Conservation (phyloP, 257 asterid genomes). For the Forsythia suspensa region DNA sequence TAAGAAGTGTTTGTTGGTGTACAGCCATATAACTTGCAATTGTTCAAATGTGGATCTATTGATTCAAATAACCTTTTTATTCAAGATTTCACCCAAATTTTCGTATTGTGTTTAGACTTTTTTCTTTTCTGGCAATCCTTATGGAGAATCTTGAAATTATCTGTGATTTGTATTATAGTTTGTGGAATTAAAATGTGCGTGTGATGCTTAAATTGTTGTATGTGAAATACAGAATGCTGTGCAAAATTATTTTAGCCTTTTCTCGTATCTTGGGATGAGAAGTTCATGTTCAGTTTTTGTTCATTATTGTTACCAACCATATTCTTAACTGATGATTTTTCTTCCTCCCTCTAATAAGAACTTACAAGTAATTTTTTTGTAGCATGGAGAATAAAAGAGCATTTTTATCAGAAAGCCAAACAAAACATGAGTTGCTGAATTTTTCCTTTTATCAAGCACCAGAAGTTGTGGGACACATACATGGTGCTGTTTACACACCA, state of each 20-base stretch:
- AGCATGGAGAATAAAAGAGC: slow-evolving; percentile 29
- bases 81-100: background rate
- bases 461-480: slow-evolving; percentile 21
- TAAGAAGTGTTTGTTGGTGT: background rate
- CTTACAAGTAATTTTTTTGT: slow-evolving; percentile 22
- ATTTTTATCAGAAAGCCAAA: slow-evolving; percentile 23
- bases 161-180: background rate
- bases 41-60: background rate
- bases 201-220: background rate
- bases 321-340: background rate
- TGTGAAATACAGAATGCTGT: background rate
- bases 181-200: background rate
- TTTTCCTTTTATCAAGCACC: slow-evolving; percentile 28
- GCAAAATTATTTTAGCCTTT: background rate
- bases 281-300: background rate
- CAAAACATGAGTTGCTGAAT: slow-evolving; percentile 26
- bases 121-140: background rate
- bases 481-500: slow-evolving; percentile 16
- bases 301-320: background rate
- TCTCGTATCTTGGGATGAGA: slow-evolving; percentile 1
- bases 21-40: background rate
- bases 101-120: background rate
- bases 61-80: background rate
- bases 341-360: slow-evolving; percentile 16
- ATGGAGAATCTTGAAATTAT: background rate